These are phyloP conservation scores for Penicillium desertorum DNA, from an alignment of 495 filamentous ascomycete genomes.

Conservation along the genomic window DNA sequence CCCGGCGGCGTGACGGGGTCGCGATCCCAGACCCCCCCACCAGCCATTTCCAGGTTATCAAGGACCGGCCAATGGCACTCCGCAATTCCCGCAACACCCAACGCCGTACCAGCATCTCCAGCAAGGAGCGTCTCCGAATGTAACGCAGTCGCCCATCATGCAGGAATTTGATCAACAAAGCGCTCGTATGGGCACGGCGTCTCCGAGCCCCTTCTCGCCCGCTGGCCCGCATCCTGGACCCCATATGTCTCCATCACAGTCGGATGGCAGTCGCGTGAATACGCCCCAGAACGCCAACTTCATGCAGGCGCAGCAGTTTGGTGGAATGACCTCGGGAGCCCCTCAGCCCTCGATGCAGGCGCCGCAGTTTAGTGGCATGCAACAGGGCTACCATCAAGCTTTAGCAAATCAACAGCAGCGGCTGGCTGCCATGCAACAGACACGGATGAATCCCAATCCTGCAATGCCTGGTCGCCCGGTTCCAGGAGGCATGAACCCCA, in stretches of 20 bases:
- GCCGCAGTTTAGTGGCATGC: constrained; percentile 42
- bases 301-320: constrained; percentile 45
- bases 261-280: constrained; percentile 67
- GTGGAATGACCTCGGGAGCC: constrained; percentile 36
- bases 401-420: constrained; percentile 51
- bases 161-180: constrained; percentile 66
- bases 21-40: constrained; percentile 90
- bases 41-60: constrained; percentile 67
- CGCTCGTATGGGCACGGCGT: constrained; percentile 83
- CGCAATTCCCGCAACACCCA: constrained; percentile 54
- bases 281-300: constrained; percentile 73
- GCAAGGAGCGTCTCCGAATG: constrained; percentile 74
- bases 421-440: constrained; percentile 55
- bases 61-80: constrained; percentile 55
- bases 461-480: constrained; percentile 44
- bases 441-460: constrained; percentile 61
- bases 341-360: constrained; percentile 50
- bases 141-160: constrained; percentile 87
- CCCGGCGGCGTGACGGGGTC: constrained; percentile 74
- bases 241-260: constrained; percentile 75
- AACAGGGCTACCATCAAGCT: constrained; percentile 49
- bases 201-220: constrained; percentile 87
- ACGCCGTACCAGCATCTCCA: constrained; percentile 80
- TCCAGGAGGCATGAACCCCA: constrained; percentile 43
- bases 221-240: constrained; percentile 70